Conservation (phyloP, 1,284 basidiomycete genomes). For the Cronartium quercuum region DNA sequence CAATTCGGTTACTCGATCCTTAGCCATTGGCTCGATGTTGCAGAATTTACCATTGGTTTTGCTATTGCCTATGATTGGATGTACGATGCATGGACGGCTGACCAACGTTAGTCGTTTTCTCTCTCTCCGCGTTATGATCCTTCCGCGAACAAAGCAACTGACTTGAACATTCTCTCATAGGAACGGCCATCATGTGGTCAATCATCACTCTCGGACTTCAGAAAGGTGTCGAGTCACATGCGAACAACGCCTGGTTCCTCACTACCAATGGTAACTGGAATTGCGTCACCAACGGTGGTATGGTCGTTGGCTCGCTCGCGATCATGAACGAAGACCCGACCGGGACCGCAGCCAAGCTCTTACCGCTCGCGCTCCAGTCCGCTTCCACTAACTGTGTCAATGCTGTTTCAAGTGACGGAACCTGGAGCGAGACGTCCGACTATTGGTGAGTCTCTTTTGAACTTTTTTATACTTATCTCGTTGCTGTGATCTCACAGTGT, state of each 20-base stretch:
- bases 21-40: conserved; percentile 85
- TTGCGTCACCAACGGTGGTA: conserved; percentile 88
- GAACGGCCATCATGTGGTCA: conserved; percentile 62
- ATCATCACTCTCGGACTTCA: conserved; percentile 57
- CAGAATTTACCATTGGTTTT: conserved; percentile 78
- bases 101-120: conserved; percentile 7
- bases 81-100: conserved; percentile 70
- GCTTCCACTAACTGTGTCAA: conserved; percentile 72
- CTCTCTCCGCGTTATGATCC: neutral
- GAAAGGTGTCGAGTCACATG: conserved; percentile 43
- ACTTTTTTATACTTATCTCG: neutral
- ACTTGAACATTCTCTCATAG: conserved; percentile 41
- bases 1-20: conserved; percentile 64
- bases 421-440: conserved; percentile 92
- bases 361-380: conserved; percentile 65
- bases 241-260: conserved; percentile 49
- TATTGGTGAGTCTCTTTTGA: conserved; percentile 61
- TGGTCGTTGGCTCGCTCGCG: conserved; percentile 82
- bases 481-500: conserved; percentile 62
- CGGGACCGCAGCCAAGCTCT: conserved; percentile 63
- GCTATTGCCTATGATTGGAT: conserved; percentile 92
- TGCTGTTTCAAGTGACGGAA: conserved; percentile 64
- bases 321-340: conserved; percentile 78
- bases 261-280: conserved; percentile 80
- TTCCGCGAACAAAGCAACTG: neutral